Base-by-base conservation (phyloP, 805 yeast species). In the Hanseniaspora nectarophila region DNA sequence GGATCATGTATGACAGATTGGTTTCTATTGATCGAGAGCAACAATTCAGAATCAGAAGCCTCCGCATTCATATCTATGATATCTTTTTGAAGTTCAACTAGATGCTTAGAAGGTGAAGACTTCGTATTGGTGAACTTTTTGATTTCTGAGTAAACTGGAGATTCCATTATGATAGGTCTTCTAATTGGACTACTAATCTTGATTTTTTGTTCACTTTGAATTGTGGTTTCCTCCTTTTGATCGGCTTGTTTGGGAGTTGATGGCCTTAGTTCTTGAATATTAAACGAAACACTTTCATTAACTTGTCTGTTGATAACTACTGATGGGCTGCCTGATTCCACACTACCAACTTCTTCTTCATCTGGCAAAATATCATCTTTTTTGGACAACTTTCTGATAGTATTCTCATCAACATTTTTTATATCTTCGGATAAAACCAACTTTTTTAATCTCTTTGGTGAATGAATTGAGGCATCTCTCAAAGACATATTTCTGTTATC, bases 381-480 rank as follows among this genome's bases (percentile, higher is more conserved):
- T 21, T 38, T n/a, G 10, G 28, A 21, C 13, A 38, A 9, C 28
- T 38, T 38, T 38, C 42, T 38, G 10, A 38, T 6, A 10, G n/a
- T 21, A 16, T 26, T 15, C 34, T 33, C 26, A 12, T 26, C 32
- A 23, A 12, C 48, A n/a, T 29, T 13, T 29, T 33, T 34, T n/a
- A 33, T 34, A 6, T 48, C 45, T 28, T 37, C 50, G 13, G 26
- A 20, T 13, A 20, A 15, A 26, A 28, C 23, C 20, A 21, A 20
- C 12, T 38, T 39, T 3, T 47, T 26, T 1, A 40, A 15, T 24
- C 23, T 26, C n/a, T 26, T 48, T 12, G 52, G 52, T n/a, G 52
- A 48, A 15, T 40, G 52, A 12, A 48, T 48, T 7, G 45, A 21
- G 12, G 52, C 43, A 29, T 40, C 16, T 32, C 45, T 40, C 37